Evolutionary conservation across 2,329 filamentous ascomycete genomes (phyloP).

Genomic region (Cercospora sp.): DNA sequence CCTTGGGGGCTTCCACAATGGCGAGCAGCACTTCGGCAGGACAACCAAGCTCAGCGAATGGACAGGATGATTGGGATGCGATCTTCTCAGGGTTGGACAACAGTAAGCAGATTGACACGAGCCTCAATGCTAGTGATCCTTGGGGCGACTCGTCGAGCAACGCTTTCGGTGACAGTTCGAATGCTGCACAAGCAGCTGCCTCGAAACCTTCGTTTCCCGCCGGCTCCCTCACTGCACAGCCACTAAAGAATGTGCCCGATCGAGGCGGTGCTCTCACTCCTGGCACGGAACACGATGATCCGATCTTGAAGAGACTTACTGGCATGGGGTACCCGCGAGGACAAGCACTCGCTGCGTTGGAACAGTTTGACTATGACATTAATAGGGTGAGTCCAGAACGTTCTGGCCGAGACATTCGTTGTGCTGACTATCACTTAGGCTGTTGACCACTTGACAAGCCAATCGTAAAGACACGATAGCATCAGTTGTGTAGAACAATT

Average conservation of each 20-base stretch:
- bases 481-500: background rate
- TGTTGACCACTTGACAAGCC: conserved; percentile 28
- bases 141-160: conserved; percentile 28
- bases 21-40: conserved; percentile 23
- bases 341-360: conserved; percentile 75
- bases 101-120: conserved; percentile 35
- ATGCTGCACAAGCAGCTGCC: conserved; percentile 20
- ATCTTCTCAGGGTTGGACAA: conserved; percentile 80
- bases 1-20: conserved; percentile 5
- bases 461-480: background rate
- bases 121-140: conserved; percentile 31
- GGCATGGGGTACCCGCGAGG: conserved; percentile 81
- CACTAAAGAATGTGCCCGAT: conserved; percentile 12
- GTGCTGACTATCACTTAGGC: conserved; percentile 17
- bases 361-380: conserved; percentile 95
- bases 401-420: background rate
- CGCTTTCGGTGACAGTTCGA: conserved; percentile 8
- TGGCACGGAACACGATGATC: conserved; percentile 81
- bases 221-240: conserved; percentile 7
- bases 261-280: conserved; percentile 68
- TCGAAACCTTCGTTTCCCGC: conserved; percentile 19
- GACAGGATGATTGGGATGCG: conserved; percentile 84
- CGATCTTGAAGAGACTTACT: conserved; percentile 84
- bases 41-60: conserved; percentile 43
- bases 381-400: conserved; percentile 69